Evolutionary conservation across 1,139 yeast species (phyloP).

Genomic region (Geotrichum cucujoidarum): DNA sequence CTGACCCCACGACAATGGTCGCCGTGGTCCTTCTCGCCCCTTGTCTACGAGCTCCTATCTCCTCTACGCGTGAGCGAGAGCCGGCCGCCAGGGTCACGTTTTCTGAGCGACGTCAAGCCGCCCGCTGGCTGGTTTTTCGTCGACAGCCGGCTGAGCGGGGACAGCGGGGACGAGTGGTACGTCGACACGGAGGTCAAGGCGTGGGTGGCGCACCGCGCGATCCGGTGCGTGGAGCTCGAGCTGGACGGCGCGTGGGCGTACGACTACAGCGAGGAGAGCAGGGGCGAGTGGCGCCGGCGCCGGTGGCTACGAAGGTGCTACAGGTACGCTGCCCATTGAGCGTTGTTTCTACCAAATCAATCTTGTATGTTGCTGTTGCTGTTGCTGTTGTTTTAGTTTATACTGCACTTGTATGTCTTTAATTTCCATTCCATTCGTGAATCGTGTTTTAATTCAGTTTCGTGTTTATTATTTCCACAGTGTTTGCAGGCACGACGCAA

Average conservation of each 20-base stretch:
- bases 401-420: no score
- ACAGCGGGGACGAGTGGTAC: conserved; percentile 45
- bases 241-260: conserved; percentile 44
- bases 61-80: conserved; percentile 51
- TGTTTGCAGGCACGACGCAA: no score
- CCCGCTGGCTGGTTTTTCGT: conserved; percentile 71
- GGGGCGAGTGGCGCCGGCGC: conserved; percentile 41
- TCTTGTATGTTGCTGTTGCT: no score
- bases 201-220: conserved; percentile 52
- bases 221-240: conserved; percentile 34
- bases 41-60: conserved; percentile 52
- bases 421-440: no score
- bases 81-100: conserved; percentile 61
- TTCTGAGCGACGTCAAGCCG: conserved; percentile 53
- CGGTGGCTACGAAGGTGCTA: conserved; percentile 36
- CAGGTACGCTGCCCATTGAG: conserved; percentile 3
- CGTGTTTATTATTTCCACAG: no score
- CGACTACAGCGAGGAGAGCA: conserved; percentile 34
- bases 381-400: no score
- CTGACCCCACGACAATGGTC: conserved; percentile 59
- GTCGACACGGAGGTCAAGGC: conserved; percentile 50
- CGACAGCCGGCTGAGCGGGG: neutral
- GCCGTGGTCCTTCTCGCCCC: conserved; percentile 46
- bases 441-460: no score
- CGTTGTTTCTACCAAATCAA: no score